Conservation (phyloP, 2,329 filamentous ascomycete genomes). For the Pseudocercospora crystallina region DNA sequence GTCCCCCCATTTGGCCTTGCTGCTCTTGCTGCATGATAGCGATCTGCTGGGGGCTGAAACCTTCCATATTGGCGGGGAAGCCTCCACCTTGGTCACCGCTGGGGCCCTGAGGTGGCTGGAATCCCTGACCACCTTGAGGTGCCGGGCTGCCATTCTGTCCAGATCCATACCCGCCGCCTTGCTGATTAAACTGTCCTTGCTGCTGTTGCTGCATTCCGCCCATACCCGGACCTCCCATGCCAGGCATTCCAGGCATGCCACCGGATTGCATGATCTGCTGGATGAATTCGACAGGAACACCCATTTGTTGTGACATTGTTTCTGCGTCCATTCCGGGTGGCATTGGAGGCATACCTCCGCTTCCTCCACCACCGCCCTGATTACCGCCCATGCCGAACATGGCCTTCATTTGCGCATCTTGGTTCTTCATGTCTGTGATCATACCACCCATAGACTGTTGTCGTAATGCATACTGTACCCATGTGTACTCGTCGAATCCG, state of each 20-base stretch:
- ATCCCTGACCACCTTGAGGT: conserved; percentile 29
- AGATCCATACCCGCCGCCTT: conserved; percentile 24
- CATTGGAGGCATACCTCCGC: conserved; percentile 26
- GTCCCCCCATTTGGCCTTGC: conserved; percentile 27
- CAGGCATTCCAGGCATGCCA: conserved; percentile 23
- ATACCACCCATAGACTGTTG: conserved; percentile 77
- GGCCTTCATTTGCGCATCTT: conserved; percentile 61
- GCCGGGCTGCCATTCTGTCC: conserved; percentile 23
- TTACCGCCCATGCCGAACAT: conserved; percentile 51
- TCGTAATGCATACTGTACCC: conserved; percentile 89
- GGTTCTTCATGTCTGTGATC: conserved; percentile 76
- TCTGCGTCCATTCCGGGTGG: conserved; percentile 47
- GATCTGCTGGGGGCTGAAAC: conserved; percentile 37
- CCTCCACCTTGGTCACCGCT: conserved; percentile 19
- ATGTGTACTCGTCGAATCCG: conserved; percentile 97
- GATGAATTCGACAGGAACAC: conserved; percentile 25
- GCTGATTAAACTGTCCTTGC: conserved; percentile 23
- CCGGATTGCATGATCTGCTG: conserved; percentile 33
- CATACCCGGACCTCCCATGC: conserved; percentile 22
- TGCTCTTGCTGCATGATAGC: conserved; percentile 37
- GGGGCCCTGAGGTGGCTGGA: conserved; percentile 31
- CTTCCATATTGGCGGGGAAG: conserved; percentile 28
- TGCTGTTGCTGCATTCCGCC: conserved; percentile 13
- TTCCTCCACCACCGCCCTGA: conserved; percentile 22
- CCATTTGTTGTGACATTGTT: conserved; percentile 53